Conservation (phyloP, 495 filamentous ascomycete genomes). For the Halenospora varia region DNA sequence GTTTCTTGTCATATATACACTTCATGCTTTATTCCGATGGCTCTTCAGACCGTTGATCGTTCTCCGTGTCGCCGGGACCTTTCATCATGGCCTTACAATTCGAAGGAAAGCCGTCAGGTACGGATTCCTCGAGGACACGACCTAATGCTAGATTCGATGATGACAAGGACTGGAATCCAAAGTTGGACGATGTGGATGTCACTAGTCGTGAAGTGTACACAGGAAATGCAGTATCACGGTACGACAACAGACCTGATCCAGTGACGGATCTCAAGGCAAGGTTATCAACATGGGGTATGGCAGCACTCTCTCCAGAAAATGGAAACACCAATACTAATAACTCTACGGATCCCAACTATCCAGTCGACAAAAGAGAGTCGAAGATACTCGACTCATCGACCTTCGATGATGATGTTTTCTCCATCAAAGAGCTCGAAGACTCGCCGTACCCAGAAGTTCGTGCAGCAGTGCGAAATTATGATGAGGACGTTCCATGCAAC, state of each 20-base stretch:
- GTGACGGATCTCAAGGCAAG: conserved; percentile 30
- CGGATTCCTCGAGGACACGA: conserved; percentile 17
- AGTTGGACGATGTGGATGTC: conserved; percentile 27
- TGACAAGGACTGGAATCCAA: conserved; percentile 26
- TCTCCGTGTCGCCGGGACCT: conserved; percentile 16
- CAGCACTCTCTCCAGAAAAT: conserved; percentile 11
- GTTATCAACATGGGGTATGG: conserved; percentile 30
- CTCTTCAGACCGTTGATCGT: conserved; percentile 22
- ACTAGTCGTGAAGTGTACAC: conserved; percentile 24
- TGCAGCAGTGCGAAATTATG: conserved; percentile 56
- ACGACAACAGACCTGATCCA: conserved; percentile 25
- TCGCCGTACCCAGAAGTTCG: conserved; percentile 61
- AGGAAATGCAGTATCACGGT: conserved; percentile 16
- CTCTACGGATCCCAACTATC: conserved; percentile 47
- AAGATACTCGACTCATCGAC: conserved; percentile 29
- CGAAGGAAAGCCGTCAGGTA: conserved; percentile 23
- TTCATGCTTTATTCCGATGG: conserved; percentile 11
- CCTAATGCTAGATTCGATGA: conserved; percentile 18
- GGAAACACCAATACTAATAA: conserved; percentile 29
- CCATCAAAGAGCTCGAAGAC: conserved; percentile 39
- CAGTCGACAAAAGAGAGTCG: conserved; percentile 32
- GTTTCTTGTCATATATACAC: conserved; percentile 18
- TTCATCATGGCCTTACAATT: conserved; percentile 15
- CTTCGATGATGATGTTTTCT: conserved; percentile 33
- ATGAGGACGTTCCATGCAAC: conserved; percentile 64